These are phyloP conservation scores for Ganoderma resinaceum DNA, from an alignment of 1,284 basidiomycete species.

Conservation along the genomic window DNA sequence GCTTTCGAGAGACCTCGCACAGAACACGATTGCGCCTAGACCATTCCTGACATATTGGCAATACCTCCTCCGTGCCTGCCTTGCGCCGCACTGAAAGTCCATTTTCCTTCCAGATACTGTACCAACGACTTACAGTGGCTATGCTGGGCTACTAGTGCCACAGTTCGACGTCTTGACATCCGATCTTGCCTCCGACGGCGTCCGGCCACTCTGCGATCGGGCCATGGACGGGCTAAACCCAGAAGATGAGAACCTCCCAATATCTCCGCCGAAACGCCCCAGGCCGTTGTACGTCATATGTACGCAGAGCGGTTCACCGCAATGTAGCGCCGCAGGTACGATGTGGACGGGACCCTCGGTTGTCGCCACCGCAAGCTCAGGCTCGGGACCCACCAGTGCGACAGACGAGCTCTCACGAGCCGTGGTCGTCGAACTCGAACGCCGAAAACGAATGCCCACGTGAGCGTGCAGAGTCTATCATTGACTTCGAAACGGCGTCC, in stretches of 20 bases:
- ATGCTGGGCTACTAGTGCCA: background rate
- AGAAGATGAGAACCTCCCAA: background rate
- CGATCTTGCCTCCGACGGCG: background rate
- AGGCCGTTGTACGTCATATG: slow-evolving; percentile 3
- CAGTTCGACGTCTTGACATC: background rate
- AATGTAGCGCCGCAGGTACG: background rate
- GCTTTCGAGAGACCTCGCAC: background rate
- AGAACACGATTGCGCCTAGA: background rate
- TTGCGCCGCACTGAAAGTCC: background rate
- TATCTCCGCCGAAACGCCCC: background rate
- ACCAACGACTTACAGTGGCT: background rate
- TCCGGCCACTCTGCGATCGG: background rate
- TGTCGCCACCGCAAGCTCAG: background rate
- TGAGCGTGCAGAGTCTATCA: background rate
- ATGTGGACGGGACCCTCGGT: background rate
- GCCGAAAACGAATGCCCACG: background rate
- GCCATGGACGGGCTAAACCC: background rate
- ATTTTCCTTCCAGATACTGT: background rate
- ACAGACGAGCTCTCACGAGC: background rate
- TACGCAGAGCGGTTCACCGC: background rate
- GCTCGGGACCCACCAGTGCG: background rate
- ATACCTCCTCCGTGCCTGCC: background rate
- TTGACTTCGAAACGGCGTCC: background rate
- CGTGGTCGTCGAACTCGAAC: background rate
- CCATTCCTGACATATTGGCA: background rate